Evolutionary conservation across 805 yeast species (phyloP).

Genomic region (Isabelozyma gotoi): DNA sequence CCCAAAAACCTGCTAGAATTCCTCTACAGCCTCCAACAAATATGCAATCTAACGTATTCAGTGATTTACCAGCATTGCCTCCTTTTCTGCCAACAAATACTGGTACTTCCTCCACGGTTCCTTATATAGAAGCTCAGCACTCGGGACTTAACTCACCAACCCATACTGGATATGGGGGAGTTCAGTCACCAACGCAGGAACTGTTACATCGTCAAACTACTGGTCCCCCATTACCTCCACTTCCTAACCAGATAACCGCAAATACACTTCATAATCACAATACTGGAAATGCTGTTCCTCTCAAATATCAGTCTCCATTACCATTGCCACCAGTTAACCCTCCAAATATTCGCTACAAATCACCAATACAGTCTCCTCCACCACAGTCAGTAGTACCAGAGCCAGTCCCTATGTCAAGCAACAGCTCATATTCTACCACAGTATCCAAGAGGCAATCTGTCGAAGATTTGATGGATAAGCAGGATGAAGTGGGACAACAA

Average conservation of each 20-base stretch:
- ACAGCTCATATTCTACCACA: not conserved
- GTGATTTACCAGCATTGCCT: no score
- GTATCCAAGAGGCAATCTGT: not conserved
- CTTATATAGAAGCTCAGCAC: no score
- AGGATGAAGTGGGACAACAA: conserved; percentile 7
- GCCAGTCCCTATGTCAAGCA: conserved; percentile 1
- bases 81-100: no score
- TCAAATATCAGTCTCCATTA: conserved; percentile 31
- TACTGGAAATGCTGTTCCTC: conserved; percentile 11
- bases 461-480: conserved; percentile 17
- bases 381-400: not conserved
- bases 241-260: conserved; percentile 8
- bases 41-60: conserved; percentile 8
- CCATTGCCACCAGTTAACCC: conserved; percentile 19
- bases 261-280: not conserved
- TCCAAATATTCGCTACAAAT: conserved; percentile 1
- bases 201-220: conserved; percentile 11
- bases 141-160: not conserved
- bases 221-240: conserved; percentile 27
- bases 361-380: not conserved
- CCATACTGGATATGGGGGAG: conserved; percentile 3
- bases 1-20: conserved; percentile 19
- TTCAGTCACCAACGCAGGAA: conserved; percentile 9
- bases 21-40: not conserved
- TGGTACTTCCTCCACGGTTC: no score